A percentile compares a stretch with the other conserved stretches of the same genome.
These are phyloP conservation scores for Ganoderma lingzhi DNA, from an alignment of 1,284 basidiomycete species.

Conservation along the genomic window DNA sequence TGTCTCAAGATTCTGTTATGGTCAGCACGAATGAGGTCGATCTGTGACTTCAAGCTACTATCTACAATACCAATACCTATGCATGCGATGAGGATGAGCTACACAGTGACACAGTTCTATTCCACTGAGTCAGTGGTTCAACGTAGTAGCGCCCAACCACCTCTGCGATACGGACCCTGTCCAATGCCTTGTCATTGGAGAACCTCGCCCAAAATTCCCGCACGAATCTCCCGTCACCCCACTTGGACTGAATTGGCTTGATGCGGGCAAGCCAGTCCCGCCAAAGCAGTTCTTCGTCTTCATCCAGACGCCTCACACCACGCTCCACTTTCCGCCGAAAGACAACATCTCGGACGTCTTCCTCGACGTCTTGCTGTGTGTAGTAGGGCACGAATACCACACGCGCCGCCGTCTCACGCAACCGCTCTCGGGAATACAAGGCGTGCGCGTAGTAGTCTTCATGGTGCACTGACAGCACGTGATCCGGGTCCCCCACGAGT, in stretches of 20 bases:
- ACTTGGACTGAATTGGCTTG: not conserved
- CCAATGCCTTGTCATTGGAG: not conserved
- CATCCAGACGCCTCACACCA: not conserved
- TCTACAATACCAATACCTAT: not conserved
- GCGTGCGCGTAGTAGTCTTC: not conserved
- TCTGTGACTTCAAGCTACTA: not conserved
- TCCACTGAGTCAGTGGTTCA: not conserved
- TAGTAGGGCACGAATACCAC: slow-evolving; percentile 1
- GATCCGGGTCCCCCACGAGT: not conserved
- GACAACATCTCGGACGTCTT: not conserved
- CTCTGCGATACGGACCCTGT: not conserved
- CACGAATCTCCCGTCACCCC: not conserved
- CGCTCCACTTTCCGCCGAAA: not conserved
- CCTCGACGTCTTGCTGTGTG: not conserved
- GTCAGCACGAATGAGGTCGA: too few species aligned
- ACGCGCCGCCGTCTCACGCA: not conserved
- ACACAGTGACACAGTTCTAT: not conserved
- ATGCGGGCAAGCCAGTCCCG: not conserved
- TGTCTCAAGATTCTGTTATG: too few species aligned
- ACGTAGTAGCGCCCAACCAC: not conserved
- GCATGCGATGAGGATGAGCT: not conserved
- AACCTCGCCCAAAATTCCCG: slow-evolving; percentile 1
- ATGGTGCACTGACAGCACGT: not conserved
- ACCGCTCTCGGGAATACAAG: not conserved
- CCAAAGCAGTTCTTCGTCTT: not conserved